Percentiles rank a stretch among this genome's conserved stretches.
These are phyloP conservation scores for Suillus paluster DNA, from an alignment of 768 basidiomycete species.

Conservation along the genomic window DNA sequence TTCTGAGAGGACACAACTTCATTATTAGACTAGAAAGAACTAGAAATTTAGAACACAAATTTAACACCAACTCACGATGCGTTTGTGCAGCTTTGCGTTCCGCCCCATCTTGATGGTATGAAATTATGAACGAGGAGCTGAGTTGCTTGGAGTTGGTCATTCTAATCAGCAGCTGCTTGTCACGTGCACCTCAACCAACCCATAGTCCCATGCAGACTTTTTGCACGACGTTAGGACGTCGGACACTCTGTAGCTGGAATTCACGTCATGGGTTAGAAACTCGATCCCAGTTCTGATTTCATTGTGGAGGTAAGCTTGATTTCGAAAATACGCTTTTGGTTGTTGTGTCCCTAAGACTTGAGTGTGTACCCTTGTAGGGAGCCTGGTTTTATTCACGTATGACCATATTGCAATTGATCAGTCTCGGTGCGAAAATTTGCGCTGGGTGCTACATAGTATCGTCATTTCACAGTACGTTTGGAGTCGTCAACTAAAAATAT, in stretches of 20 bases:
- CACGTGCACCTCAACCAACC: not conserved
- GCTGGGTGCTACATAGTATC: too few species aligned
- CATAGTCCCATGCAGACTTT: too few species aligned
- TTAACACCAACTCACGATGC: slow-evolving; percentile 28
- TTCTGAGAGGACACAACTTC: slow-evolving; percentile 22
- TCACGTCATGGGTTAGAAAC: not conserved
- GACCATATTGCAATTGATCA: too few species aligned
- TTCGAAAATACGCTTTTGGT: too few species aligned
- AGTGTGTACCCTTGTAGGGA: too few species aligned
- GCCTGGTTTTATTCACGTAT: too few species aligned
- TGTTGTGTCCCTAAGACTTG: too few species aligned
- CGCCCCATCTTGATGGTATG: slow-evolving; percentile 32
- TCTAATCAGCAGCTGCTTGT: too few species aligned
- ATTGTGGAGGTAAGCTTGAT: not conserved
- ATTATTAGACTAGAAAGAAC: not conserved
- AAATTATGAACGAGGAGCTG: not conserved
- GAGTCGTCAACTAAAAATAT: not conserved
- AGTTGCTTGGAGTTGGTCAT: too few species aligned
- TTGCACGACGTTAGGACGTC: not conserved
- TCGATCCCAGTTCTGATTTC: not conserved
- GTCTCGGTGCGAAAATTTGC: too few species aligned
- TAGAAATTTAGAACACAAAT: not conserved
- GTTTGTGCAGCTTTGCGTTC: slow-evolving; percentile 41
- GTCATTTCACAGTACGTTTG: too few species aligned
- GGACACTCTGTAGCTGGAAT: too few species aligned